phyloP scores from a whole-genome alignment of 768 basidiomycete species.

The Kwoniella europaea region DNA sequence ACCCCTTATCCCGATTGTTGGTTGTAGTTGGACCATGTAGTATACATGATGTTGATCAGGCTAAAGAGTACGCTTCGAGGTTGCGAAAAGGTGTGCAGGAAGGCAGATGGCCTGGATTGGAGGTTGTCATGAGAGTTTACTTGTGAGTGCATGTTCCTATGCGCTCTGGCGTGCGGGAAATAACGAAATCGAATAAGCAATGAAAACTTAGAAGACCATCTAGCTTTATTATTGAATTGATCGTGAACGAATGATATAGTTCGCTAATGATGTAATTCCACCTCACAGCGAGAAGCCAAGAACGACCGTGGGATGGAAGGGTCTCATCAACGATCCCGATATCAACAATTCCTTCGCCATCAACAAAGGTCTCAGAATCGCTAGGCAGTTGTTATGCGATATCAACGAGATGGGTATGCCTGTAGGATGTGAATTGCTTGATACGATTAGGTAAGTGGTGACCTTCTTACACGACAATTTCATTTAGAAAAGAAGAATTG shows the following conservation, averaged over 20 bases:
- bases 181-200: too few relatives aligned
- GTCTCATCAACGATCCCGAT: constrained; percentile 79
- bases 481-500: background rate
- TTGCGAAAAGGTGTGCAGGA: constrained; percentile 68
- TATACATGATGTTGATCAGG: constrained; percentile 86
- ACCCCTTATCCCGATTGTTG: constrained; percentile 71
- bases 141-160: constrained; percentile 67
- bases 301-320: constrained; percentile 96
- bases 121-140: constrained; percentile 96
- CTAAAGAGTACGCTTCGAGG: constrained; percentile 61
- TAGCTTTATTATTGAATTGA: too few relatives aligned
- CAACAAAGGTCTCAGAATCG: constrained; percentile 91
- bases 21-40: constrained; percentile 96
- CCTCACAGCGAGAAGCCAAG: constrained; percentile 75
- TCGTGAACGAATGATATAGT: too few relatives aligned
- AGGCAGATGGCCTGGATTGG: constrained; percentile 69
- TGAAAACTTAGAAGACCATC: too few relatives aligned
- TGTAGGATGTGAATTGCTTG: constrained; percentile 91
- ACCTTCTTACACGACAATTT: background rate
- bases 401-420: constrained; percentile 87
- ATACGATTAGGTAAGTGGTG: constrained; percentile 61
- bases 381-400: constrained; percentile 86
- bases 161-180: too few relatives aligned
- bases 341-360: constrained; percentile 94
- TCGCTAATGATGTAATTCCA: background rate